Base-by-base conservation (phyloP, 2,329 filamentous ascomycete species). In the Penicillium digitatum region DNA sequence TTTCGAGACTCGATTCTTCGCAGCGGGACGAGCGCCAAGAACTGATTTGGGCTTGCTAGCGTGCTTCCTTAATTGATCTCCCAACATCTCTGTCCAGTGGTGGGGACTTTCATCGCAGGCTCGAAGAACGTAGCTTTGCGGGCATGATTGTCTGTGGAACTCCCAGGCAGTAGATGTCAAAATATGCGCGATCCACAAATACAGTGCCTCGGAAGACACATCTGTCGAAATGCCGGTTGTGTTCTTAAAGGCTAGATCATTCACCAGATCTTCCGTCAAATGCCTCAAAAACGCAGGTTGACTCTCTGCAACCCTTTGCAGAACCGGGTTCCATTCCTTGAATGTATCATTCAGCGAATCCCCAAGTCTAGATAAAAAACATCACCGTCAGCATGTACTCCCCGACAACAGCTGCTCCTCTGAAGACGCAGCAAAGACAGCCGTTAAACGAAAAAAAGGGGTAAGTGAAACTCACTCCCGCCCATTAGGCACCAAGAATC, bases 151-250 rank as follows among this genome's bases (percentile, higher is more conserved):
- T 31, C 67, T 63, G 32, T 67, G 58, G 29, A 59, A 59, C 11
- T 62, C 61, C 76, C 76, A 80, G 2, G 66, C 62, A 3, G 67
- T 48, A 11, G 73, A 73, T 5, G 66, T 66, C 26, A 81, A 60
- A 10, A 83, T 69, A 61, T 82, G 78, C 9, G 74, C 60, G 26
- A 81, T 61, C 81, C 81, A 84, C 32, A 74, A 66, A 57, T 72
- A 78, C 31, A 78, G 50, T 2, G 72, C 78, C 66, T 82, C 78
- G 34, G 66, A 66, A 7, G 65, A 60, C 0, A 72, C 64, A 56
- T 75, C 66, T 26, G 58, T 43, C 27, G 68, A 62, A 31, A 56
- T 26, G 54, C 65, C 52, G 39, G 58, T 37, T 32, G 52, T 34
- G 4, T 48, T 52, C 29, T 62, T 52, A 43, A 66, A 65, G 2